Percentiles rank a stretch among this genome's conserved stretches.
Evolutionary conservation across 192 early-diverging fungal genomes (phyloP).

Genomic region (Anaeromyces robustus): DNA sequence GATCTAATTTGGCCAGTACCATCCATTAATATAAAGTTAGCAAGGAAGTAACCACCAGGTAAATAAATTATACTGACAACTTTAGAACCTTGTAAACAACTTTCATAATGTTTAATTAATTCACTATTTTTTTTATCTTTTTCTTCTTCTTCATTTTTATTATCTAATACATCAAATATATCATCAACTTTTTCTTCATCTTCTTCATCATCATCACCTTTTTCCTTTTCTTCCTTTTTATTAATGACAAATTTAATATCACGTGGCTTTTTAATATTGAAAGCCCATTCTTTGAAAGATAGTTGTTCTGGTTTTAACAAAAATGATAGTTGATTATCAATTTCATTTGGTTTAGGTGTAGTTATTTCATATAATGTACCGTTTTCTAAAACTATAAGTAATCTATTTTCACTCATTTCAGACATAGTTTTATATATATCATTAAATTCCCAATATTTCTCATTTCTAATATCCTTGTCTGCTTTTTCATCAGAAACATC

Average conservation of each 20-base stretch:
- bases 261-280: neutral
- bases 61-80: constrained; percentile 14
- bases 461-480: neutral
- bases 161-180: constrained; percentile 3
- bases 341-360: neutral
- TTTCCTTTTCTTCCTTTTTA: constrained; percentile 7
- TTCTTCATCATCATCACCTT: constrained; percentile 14
- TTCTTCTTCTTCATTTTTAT: constrained; percentile 7
- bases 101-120: constrained; percentile 16
- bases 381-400: neutral
- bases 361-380: neutral
- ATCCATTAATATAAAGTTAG: constrained; percentile 24
- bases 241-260: constrained; percentile 1
- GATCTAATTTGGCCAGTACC: constrained; percentile 28
- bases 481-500: neutral
- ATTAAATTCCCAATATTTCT: neutral
- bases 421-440: neutral
- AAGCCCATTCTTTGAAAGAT: neutral
- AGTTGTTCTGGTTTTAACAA: neutral
- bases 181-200: constrained; percentile 7
- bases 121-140: constrained; percentile 3
- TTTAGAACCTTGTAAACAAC: constrained; percentile 9
- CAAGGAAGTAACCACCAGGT: constrained; percentile 30
- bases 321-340: neutral
- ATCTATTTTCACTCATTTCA: neutral